Conservation (phyloP, 2,329 filamentous ascomycete genomes). For the Dryadomyces quercus-mongolicae region DNA sequence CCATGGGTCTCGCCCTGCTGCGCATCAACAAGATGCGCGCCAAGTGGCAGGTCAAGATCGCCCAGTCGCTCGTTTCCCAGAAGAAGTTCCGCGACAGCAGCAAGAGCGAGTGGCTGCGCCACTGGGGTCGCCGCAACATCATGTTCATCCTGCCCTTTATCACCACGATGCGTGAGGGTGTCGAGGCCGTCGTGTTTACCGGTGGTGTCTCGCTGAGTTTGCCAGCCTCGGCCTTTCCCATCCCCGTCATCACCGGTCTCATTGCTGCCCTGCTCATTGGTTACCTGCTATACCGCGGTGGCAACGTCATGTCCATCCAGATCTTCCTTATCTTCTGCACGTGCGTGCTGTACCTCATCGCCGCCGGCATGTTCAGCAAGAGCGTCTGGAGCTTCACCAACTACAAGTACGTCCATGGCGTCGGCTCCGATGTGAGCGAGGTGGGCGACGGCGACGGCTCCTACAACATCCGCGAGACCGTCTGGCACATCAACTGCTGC, state of each 20-base stretch:
- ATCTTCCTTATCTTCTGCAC: constrained; percentile 64
- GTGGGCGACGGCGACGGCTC: constrained; percentile 52
- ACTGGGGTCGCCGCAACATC: constrained; percentile 52
- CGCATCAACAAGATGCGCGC: constrained; percentile 73
- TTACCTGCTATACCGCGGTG: constrained; percentile 52
- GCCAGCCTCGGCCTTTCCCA: constrained; percentile 63
- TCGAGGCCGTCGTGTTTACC: constrained; percentile 79
- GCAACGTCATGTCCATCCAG: constrained; percentile 12
- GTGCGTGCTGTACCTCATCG: constrained; percentile 69
- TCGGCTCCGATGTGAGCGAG: constrained; percentile 42
- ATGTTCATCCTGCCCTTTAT: constrained; percentile 83
- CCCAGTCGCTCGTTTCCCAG: constrained; percentile 48
- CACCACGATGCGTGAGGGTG: constrained; percentile 74
- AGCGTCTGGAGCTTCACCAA: constrained; percentile 61
- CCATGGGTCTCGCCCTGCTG: constrained; percentile 70
- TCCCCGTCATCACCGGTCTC: constrained; percentile 64
- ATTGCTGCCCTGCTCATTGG: constrained; percentile 55
- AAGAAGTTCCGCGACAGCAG: constrained; percentile 21
- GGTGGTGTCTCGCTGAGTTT: constrained; percentile 70
- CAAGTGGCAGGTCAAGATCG: constrained; percentile 79
- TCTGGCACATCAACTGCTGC: constrained; percentile 83
- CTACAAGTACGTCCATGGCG: constrained; percentile 32
- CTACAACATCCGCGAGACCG: constrained; percentile 62
- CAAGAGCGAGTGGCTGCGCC: constrained; percentile 37
- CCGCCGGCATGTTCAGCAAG: constrained; percentile 67